phyloP scores from a whole-genome alignment of 2,329 filamentous ascomycete species.

The Beauveria asiatica region DNA sequence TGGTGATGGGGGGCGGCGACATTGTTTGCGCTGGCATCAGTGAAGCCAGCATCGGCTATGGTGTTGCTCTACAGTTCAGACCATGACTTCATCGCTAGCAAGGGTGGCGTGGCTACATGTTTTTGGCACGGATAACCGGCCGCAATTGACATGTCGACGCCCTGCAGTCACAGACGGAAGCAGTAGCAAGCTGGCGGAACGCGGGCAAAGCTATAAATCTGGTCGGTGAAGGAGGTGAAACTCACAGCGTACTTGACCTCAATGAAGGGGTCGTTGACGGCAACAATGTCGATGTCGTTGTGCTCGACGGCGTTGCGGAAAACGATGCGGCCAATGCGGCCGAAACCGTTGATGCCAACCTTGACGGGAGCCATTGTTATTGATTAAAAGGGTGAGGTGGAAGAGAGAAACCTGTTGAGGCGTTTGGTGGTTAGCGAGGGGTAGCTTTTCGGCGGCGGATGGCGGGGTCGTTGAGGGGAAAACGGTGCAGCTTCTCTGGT shows the following conservation, averaged over 20 bases:
- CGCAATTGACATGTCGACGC: not conserved
- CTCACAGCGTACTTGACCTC: conserved; percentile 94
- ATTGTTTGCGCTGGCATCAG: not conserved
- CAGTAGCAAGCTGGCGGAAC: not conserved
- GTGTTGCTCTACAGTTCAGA: not conserved
- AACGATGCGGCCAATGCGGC: conserved; percentile 98
- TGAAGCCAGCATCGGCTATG: not conserved
- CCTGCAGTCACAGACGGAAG: not conserved
- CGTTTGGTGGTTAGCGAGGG: conserved; percentile 10
- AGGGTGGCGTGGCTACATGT: not conserved
- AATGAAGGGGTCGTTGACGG: conserved; percentile 99
- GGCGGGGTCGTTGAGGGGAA: conserved; percentile 9
- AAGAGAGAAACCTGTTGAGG: conserved; percentile 5
- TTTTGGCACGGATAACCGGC: too few relatives aligned
- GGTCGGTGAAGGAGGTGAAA: conserved; percentile 21
- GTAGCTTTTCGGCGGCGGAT: not conserved
- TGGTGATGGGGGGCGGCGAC: not conserved
- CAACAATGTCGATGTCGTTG: conserved; percentile 81
- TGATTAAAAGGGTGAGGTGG: conserved; percentile 13
- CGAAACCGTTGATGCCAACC: conserved; percentile 99
- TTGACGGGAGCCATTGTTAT: conserved; percentile 47
- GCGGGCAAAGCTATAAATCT: not conserved
- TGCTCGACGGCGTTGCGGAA: conserved; percentile 96
- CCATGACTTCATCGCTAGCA: not conserved
- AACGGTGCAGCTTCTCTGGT: not conserved